Base-by-base conservation (phyloP, 495 filamentous ascomycete species). In the Aspergillus olivimuriae region DNA sequence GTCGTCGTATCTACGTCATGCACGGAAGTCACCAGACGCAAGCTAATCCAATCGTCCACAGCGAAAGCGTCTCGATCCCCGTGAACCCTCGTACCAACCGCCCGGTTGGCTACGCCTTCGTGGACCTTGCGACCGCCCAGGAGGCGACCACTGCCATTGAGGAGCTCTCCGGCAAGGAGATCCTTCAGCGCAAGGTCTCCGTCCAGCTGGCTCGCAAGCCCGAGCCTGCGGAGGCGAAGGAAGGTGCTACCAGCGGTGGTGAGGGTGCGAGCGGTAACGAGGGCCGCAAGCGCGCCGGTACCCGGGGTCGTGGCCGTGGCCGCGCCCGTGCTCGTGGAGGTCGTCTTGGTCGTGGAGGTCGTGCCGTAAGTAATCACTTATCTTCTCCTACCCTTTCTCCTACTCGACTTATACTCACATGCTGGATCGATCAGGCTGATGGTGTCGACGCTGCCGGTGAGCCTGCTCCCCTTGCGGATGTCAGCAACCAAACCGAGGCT, bases 151-250 rank as follows among this genome's bases (percentile, higher is more conserved):
- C 87, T 61, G 92, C 92, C 55, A 96, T 99, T 56, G 74, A 75
- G 55, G 86, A 92, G 65, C 85, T 99, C 36, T 96, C 91, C 47
- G 90, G 92, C 60, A 90, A 96, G 72, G 87, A 91, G 69, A 89
- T 99, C 57, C 80, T 95, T 31, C 86, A 95, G 63, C 89, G 92
- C 63, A 96, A 96, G 82, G 92, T 99, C 53, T 96, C 90, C 5
- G 94, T 99, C 41, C 92, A 99, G 75, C 83, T 95, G 48, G 92
- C 92, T 55, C 90, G 90, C 68, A 96, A 95, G 80, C 92, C 92
- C 32, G 91, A 96, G 72, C 74, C 86, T 34, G 77, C 82, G 52
- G 81, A 77, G 56, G 82, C 85, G 60, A 89, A 85, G 78, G 86
- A 90, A 60, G 78, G 74, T 63, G 73, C 80, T 54, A 70, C 65